A percentile compares a stretch with the other conserved stretches of the same genome.
Conservation (phyloP, 164 flowering plant species). For the Paratinospora sagittata region DNA sequence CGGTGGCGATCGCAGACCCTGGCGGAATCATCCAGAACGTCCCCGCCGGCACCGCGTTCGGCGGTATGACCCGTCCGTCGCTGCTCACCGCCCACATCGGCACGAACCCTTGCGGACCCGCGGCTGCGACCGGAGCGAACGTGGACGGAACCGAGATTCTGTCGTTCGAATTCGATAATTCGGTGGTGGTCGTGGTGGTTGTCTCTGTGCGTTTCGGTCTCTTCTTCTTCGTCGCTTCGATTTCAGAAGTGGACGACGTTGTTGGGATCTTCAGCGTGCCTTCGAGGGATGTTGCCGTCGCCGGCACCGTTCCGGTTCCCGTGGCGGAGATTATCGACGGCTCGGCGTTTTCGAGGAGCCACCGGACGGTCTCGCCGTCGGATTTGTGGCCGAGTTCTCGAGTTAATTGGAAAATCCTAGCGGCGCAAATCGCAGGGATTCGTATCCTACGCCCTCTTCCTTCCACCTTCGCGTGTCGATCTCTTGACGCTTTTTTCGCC, state of each 20-base stretch:
- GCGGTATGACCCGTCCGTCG: constrained; percentile 27
- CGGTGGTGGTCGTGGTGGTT: constrained; percentile 10
- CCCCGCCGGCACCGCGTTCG: constrained; percentile 23
- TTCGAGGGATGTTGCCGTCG: constrained; percentile 45
- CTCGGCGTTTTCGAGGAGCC: constrained; percentile 75
- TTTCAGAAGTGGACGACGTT: constrained; percentile 16
- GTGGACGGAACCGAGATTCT: constrained; percentile 29
- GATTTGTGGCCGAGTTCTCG: constrained; percentile 73
- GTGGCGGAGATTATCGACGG: constrained; percentile 74
- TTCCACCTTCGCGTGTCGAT: constrained; percentile 68
- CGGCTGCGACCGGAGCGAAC: constrained; percentile 25
- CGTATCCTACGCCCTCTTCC: constrained; percentile 74
- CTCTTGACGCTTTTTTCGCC: constrained; percentile 39
- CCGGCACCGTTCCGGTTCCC: constrained; percentile 77
- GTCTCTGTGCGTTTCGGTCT: constrained; percentile 26
- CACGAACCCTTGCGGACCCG: constrained; percentile 31
- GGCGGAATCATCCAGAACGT: constrained; percentile 50
- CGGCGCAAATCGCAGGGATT: constrained; percentile 76
- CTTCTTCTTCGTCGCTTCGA: constrained; percentile 22
- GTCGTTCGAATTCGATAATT: constrained; percentile 9
- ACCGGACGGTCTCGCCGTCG: constrained; percentile 70
- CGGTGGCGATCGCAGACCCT: constrained; percentile 11
- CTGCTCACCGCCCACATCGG: constrained; percentile 52
- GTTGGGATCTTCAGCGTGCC: constrained; percentile 43
- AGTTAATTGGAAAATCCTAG: constrained; percentile 66